Evolutionary conservation across 2,329 filamentous ascomycete species (phyloP).

Genomic region (Alternaria ventricosa): DNA sequence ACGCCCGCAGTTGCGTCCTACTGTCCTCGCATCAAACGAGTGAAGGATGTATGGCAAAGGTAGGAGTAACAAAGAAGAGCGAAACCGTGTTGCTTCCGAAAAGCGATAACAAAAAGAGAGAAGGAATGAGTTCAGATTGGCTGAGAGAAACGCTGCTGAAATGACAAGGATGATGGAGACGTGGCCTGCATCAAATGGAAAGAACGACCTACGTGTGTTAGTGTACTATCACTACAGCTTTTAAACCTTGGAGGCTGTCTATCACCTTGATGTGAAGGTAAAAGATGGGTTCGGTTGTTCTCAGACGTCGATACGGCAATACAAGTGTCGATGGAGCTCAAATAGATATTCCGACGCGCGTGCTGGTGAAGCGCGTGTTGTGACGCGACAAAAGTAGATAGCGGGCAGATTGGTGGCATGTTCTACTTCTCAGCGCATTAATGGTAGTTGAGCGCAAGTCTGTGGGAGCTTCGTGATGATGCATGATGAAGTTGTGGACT

Average conservation of each 20-base stretch:
- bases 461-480: not conserved
- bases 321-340: not conserved
- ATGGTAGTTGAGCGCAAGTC: not conserved
- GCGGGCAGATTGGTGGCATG: not conserved
- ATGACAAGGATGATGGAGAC: not conserved
- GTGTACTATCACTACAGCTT: not conserved
- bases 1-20: not conserved
- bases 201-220: not conserved
- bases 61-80: not conserved
- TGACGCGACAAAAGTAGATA: not conserved
- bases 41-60: not conserved
- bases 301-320: not conserved
- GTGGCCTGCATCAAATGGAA: not conserved
- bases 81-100: not conserved
- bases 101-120: not conserved
- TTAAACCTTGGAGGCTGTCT: not conserved
- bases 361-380: not conserved
- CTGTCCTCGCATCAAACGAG: not conserved
- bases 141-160: not conserved
- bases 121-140: not conserved
- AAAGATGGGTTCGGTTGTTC: not conserved
- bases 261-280: not conserved
- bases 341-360: not conserved
- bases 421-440: not conserved
- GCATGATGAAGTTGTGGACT: not conserved